These are phyloP conservation scores for Trichomonas tenax DNA, from an alignment of 208 protist genomes.

Conservation along the genomic window DNA sequence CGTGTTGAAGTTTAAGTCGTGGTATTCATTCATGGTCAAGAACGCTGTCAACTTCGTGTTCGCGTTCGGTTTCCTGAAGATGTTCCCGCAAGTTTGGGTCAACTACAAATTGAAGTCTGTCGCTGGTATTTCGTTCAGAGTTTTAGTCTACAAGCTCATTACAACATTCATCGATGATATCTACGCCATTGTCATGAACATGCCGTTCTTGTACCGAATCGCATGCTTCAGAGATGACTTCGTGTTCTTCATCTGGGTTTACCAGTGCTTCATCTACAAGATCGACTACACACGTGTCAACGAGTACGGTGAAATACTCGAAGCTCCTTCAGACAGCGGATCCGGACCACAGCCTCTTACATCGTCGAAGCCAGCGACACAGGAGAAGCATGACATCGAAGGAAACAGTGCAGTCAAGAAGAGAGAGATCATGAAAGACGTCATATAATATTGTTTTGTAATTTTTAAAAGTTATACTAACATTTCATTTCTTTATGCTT, in stretches of 20 bases:
- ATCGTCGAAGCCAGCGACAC: no score
- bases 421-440: no score
- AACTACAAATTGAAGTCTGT: conserved; percentile 21
- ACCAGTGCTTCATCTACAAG: not conserved
- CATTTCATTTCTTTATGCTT: no score
- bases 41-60: not conserved
- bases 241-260: not conserved
- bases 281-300: not conserved
- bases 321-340: no score
- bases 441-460: no score
- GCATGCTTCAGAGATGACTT: conserved; percentile 25
- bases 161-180: conserved; percentile 20
- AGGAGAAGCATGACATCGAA: no score
- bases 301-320: not conserved
- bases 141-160: not conserved
- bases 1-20: not conserved
- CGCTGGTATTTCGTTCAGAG: not conserved
- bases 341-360: no score
- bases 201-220: not conserved
- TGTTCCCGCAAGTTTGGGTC: not conserved
- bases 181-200: not conserved
- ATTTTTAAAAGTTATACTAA: no score
- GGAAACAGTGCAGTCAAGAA: no score
- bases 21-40: not conserved
- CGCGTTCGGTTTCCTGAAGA: not conserved